Percentiles rank a stretch among this genome's conserved stretches.
These are phyloP conservation scores for Pontederia paniculata DNA, from an alignment of 176 grass and related monocot genomes.

Conservation along the genomic window DNA sequence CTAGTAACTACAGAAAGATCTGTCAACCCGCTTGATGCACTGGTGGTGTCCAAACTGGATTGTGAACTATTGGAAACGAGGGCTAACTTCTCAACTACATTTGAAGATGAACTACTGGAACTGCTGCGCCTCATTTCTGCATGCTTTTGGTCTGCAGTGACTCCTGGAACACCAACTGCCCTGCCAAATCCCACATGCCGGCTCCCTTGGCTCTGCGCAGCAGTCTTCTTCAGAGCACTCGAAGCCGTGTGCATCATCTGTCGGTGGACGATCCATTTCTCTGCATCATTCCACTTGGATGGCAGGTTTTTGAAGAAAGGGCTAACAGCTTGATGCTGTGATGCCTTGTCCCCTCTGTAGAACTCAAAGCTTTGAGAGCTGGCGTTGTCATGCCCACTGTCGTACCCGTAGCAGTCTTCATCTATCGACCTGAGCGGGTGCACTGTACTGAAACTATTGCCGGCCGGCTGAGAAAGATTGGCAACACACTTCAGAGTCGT, in stretches of 20 bases:
- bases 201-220: not conserved
- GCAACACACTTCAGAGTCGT: not conserved
- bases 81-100: slow-evolving; percentile 10
- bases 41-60: slow-evolving; percentile 1
- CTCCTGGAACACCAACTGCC: slow-evolving; percentile 31
- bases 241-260: slow-evolving; percentile 73
- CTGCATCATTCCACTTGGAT: slow-evolving; percentile 97
- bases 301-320: slow-evolving; percentile 62
- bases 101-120: not conserved
- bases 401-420: slow-evolving; percentile 25
- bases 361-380: slow-evolving; percentile 57
- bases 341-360: slow-evolving; percentile 31
- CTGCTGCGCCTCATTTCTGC: slow-evolving; percentile 9
- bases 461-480: not conserved
- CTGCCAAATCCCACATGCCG: slow-evolving; percentile 7
- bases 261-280: slow-evolving; percentile 78
- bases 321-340: slow-evolving; percentile 18
- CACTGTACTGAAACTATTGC: slow-evolving; percentile 8
- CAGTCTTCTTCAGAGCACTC: slow-evolving; percentile 49
- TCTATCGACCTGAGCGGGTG: slow-evolving; percentile 6
- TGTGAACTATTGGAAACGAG: slow-evolving; percentile 11
- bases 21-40: not conserved
- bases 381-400: slow-evolving; percentile 29
- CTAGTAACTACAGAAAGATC: not conserved
- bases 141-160: slow-evolving; percentile 4